Conservation (phyloP, 2,329 filamentous ascomycete species). For the Myriosclerotinia duriaeana region DNA sequence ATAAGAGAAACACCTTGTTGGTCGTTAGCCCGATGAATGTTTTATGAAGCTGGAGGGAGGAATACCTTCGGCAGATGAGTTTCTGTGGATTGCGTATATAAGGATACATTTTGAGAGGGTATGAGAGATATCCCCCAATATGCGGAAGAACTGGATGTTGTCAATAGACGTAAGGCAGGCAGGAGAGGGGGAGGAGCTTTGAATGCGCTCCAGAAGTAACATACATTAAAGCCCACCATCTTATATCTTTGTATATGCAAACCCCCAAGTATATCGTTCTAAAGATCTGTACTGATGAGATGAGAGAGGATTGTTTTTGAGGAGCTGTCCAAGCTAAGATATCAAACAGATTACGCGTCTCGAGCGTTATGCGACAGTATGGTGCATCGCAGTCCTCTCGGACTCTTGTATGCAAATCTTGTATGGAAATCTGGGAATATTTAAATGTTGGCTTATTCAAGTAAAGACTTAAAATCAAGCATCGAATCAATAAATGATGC, state of each 20-base stretch:
- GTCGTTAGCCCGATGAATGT: neutral
- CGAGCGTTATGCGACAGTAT: constrained; percentile 16
- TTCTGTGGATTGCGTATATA: constrained; percentile 85
- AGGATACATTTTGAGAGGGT: constrained; percentile 84
- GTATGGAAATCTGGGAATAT: neutral
- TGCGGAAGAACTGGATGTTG: constrained; percentile 57
- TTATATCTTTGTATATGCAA: neutral
- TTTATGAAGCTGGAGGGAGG: neutral
- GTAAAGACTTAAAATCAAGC: neutral
- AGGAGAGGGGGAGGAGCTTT: neutral
- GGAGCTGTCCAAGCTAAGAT: neutral
- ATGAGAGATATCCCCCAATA: constrained; percentile 82
- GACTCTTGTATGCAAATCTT: neutral
- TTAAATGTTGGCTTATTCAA: neutral
- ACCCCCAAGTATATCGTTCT: neutral
- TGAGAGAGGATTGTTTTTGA: neutral
- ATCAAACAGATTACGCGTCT: constrained; percentile 22
- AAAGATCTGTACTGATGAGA: neutral
- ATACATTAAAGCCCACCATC: constrained; percentile 35
- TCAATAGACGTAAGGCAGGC: neutral
- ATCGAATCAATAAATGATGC: neutral
- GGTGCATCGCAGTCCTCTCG: neutral
- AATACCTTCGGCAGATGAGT: constrained; percentile 77
- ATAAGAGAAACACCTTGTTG: constrained; percentile 70
- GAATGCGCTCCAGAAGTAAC: constrained; percentile 9